Conservation (phyloP, 176 grass and related monocot species). For the Triticum timopheevii region DNA sequence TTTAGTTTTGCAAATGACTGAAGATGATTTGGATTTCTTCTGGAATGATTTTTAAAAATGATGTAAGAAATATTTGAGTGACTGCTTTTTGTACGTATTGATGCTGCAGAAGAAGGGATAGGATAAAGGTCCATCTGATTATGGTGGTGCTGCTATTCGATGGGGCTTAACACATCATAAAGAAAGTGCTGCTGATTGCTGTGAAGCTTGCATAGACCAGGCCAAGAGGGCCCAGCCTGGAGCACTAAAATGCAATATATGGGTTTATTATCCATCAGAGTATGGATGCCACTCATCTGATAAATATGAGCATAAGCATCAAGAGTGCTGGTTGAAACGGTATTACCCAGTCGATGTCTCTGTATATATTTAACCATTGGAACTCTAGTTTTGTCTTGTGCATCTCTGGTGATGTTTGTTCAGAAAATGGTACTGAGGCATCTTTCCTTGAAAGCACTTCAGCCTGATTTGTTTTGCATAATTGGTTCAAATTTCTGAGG, state of each 20-base stretch:
- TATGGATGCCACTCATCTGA: conserved; percentile 90
- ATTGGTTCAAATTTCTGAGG: too few species aligned
- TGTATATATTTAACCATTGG: neutral
- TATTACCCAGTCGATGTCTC: conserved; percentile 28
- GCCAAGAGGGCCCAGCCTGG: conserved; percentile 79
- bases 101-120: conserved; percentile 48
- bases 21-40: too few species aligned
- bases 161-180: conserved; percentile 98
- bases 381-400: too few species aligned
- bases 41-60: too few species aligned
- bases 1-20: neutral
- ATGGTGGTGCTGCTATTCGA: conserved; percentile 73
- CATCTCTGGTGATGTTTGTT: too few species aligned
- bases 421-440: too few species aligned
- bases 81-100: neutral
- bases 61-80: neutral
- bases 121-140: conserved; percentile 82
- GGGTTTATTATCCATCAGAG: conserved; percentile 96
- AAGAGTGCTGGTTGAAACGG: conserved; percentile 99
- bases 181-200: conserved; percentile 85
- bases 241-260: conserved; percentile 88
- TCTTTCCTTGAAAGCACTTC: too few species aligned
- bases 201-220: conserved; percentile 89
- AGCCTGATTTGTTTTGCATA: too few species aligned
- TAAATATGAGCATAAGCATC: conserved; percentile 97